Evolutionary conservation across 2,329 filamentous ascomycete species (phyloP), one percentile per base, ranked within the genome.

Genomic region (Fusarium sp.): DNA sequence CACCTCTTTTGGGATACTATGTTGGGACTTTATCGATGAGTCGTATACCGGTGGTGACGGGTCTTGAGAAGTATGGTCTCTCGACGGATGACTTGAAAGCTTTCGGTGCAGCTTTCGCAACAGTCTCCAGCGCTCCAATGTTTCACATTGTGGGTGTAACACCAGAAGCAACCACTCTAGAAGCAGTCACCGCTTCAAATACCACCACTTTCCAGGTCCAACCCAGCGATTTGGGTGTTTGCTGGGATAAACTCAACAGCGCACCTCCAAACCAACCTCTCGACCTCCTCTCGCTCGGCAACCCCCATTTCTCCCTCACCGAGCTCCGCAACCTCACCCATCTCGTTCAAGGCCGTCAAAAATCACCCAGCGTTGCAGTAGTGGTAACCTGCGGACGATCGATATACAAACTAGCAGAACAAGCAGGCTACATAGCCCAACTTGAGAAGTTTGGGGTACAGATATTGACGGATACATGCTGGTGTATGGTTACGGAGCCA

Each of bases 61-160:
- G 72, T 0, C 58, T 74, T 1, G 67, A 73, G 3, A 12, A 11
- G 1, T 18, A 55, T 8, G 46, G 22, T 1, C 70, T 72, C 0
- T 63, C 62, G 1, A 63, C 51, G 2, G 72, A 73, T 6, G 72
- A 74, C 11, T 38, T 74, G 2, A 74, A 73, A 18, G 65, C 70
- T 1, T 74, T 74, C 3, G 53, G 57, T 0, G 72, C 72, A 0
- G 72, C 72, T 1, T 74, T 74, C 8, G 72, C 70, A 8, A 74
- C 72, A 0, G 54, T 55, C 22, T 72, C 72, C 1, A 65, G 70
- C 5, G 72, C 72, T 0, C 70, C 72, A 5, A 70, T 73, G 71
- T 74, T 74, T 29, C 71, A 74, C 13, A 74, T 74, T 6, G 57
- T 64, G 6, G 55, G 58, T 3, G 22, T 70, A 4, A 74, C 71